Percentiles rank a stretch among this genome's conserved stretches.
Conservation (phyloP, 2,329 filamentous ascomycete genomes). For the Colletotrichum filicis region DNA sequence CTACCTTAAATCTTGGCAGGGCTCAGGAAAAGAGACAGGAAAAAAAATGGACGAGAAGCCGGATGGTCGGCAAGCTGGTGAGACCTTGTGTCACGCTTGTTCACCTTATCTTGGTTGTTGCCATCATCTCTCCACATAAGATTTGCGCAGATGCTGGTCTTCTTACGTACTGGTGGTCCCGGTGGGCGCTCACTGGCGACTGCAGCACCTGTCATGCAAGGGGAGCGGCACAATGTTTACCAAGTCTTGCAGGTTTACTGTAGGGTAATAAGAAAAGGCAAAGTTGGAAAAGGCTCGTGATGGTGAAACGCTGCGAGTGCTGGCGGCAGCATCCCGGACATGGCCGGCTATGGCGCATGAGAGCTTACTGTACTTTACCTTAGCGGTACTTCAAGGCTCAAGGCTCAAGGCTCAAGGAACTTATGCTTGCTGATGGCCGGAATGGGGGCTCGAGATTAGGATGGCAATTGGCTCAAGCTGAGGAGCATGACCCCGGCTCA, state of each 20-base stretch:
- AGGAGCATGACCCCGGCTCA: conserved; percentile 14
- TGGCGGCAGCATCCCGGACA: conserved; percentile 14
- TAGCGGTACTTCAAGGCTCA: too few species aligned
- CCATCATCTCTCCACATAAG: background rate
- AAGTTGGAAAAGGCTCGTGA: conserved; percentile 27
- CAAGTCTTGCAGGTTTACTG: too few species aligned
- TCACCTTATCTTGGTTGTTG: background rate
- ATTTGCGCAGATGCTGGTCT: background rate
- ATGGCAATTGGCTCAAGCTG: conserved; percentile 4
- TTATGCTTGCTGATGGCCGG: too few species aligned
- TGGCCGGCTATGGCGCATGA: too few species aligned
- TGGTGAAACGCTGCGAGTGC: conserved; percentile 26
- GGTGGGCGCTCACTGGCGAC: too few species aligned
- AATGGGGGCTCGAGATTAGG: background rate
- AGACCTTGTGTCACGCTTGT: background rate
- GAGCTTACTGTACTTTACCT: background rate
- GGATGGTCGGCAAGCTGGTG: background rate
- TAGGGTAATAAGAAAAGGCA: background rate
- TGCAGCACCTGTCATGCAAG: too few species aligned
- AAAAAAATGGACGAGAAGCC: too few species aligned
- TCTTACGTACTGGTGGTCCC: conserved; percentile 12
- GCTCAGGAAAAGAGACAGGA: background rate
- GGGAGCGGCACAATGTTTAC: too few species aligned
- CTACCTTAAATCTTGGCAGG: conserved; percentile 8
- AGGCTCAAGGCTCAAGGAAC: too few species aligned